A percentile compares a stretch with the other conserved stretches of the same genome.
phyloP scores from a whole-genome alignment of 495 filamentous ascomycete genomes.

The Penicillium coffeae region DNA sequence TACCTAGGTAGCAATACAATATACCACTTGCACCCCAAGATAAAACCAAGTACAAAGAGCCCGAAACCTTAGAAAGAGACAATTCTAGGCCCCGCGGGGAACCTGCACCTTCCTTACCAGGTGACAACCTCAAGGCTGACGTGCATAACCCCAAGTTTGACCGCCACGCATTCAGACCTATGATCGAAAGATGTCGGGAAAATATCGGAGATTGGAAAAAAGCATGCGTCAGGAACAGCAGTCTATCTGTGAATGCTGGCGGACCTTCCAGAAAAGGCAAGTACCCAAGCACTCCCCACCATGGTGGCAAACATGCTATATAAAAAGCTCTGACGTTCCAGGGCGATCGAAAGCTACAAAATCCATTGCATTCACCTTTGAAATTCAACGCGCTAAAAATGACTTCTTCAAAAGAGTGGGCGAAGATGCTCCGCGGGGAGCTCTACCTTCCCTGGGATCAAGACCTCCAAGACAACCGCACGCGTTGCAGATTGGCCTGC shows the following conservation, averaged over 20 bases:
- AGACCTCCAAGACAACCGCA: conserved; percentile 51
- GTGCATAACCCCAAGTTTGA: too few relatives aligned
- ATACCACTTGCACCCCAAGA: too few relatives aligned
- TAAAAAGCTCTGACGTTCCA: too few relatives aligned
- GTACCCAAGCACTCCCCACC: neutral
- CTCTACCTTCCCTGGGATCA: conserved; percentile 50
- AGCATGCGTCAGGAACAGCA: neutral
- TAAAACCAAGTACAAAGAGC: too few relatives aligned
- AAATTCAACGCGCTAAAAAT: neutral
- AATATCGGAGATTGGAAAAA: neutral
- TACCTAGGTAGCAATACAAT: too few relatives aligned
- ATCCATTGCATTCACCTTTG: neutral
- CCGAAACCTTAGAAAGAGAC: too few relatives aligned
- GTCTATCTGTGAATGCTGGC: neutral
- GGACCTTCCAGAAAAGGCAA: neutral
- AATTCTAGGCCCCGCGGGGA: too few relatives aligned
- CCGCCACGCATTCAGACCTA: too few relatives aligned
- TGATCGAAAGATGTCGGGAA: too few relatives aligned
- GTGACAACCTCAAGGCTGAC: too few relatives aligned
- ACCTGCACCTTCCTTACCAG: too few relatives aligned
- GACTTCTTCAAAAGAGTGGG: conserved; percentile 24
- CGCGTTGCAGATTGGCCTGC: conserved; percentile 55
- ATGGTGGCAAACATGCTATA: neutral
- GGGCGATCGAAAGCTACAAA: neutral
- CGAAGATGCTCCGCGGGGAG: conserved; percentile 36